Evolutionary conservation across 805 yeast species (phyloP).

Genomic region (Priceomyces haplophilus): DNA sequence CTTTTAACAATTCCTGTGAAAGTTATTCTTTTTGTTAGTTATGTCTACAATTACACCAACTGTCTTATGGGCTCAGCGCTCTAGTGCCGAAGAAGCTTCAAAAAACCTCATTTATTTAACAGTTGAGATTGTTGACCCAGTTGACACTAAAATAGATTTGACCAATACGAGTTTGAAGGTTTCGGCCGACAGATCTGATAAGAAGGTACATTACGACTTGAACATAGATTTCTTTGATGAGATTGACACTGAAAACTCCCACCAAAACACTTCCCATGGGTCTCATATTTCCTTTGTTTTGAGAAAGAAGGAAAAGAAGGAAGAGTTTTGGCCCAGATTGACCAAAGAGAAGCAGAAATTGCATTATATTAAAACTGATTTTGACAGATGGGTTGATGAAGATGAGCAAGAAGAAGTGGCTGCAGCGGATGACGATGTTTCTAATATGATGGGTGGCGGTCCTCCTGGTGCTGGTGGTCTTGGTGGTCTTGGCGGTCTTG

Average conservation of each 20-base stretch:
- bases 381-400: conserved; percentile 97
- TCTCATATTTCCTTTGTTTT: conserved; percentile 63
- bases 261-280: conserved; percentile 51
- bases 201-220: conserved; percentile 56
- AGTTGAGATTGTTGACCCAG: conserved; percentile 68
- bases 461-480: conserved; percentile 15
- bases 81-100: conserved; percentile 63
- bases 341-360: conserved; percentile 80
- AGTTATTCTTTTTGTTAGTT: conserved; percentile 1
- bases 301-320: conserved; percentile 63
- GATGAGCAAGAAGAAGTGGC: conserved; percentile 85
- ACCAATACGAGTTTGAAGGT: conserved; percentile 55
- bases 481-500: conserved; percentile 20
- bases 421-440: conserved; percentile 41
- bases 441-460: conserved; percentile 29
- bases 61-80: conserved; percentile 97
- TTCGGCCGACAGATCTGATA: conserved; percentile 40
- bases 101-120: conserved; percentile 79
- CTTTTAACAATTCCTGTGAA: neutral
- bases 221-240: conserved; percentile 73
- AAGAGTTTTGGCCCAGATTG: conserved; percentile 94
- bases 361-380: conserved; percentile 86
- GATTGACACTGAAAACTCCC: conserved; percentile 65
- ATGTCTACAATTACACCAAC: conserved; percentile 36
- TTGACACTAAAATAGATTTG: conserved; percentile 57